phyloP scores from a whole-genome alignment of 805 yeast genomes.

The Yamadazyma paraphyllophila region DNA sequence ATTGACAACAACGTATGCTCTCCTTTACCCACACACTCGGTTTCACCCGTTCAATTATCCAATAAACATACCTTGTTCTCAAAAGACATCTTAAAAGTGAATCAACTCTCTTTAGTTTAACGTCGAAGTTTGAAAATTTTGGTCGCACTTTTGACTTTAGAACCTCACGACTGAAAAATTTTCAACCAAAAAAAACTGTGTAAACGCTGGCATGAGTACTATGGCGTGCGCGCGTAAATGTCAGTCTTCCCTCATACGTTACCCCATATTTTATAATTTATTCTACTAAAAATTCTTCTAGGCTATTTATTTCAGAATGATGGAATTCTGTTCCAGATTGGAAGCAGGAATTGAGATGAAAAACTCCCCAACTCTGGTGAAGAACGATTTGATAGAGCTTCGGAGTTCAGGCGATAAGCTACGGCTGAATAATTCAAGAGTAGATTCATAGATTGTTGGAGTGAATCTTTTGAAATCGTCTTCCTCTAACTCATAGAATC shows the following conservation, averaged over 20 bases:
- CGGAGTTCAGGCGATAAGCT: conserved; percentile 61
- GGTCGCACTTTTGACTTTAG: conserved; percentile 8
- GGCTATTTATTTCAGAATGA: no score
- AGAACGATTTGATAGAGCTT: conserved; percentile 56
- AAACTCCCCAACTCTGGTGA: conserved; percentile 49
- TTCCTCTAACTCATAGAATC: conserved; percentile 73
- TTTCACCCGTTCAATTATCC: not conserved
- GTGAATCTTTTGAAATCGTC: conserved; percentile 62
- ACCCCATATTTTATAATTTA: conserved; percentile 3
- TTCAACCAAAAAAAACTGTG: conserved; percentile 1
- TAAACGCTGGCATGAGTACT: conserved; percentile 1
- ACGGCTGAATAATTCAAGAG: conserved; percentile 59
- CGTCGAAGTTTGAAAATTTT: conserved; percentile 10
- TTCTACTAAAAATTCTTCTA: not conserved
- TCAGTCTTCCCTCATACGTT: not conserved
- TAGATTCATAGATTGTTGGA: conserved; percentile 58
- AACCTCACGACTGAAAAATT: conserved; percentile 10
- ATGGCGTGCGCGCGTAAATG: conserved; percentile 2
- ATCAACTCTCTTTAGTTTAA: conserved; percentile 7
- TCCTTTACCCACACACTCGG: not conserved
- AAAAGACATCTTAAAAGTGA: conserved; percentile 34
- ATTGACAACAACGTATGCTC: not conserved
- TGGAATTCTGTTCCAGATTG: not conserved
- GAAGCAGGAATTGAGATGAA: conserved; percentile 19
- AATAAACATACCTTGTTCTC: conserved; percentile 45